These are phyloP conservation scores for Gossypium thurberi DNA, from an alignment of 345 rosid genomes.

Conservation along the genomic window DNA sequence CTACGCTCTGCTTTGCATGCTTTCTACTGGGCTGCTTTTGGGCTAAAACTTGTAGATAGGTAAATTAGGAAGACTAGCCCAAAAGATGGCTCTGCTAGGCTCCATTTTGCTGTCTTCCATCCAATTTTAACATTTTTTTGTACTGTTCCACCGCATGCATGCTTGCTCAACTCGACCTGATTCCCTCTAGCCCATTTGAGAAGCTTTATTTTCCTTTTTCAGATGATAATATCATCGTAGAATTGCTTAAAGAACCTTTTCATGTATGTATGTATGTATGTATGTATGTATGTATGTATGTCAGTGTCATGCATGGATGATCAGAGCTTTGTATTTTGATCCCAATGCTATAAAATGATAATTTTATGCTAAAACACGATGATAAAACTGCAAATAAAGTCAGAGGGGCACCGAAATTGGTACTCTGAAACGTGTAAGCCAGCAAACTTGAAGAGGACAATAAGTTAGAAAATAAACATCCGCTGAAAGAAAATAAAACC, in stretches of 20 bases:
- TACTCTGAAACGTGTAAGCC: no score
- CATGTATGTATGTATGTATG: background rate
- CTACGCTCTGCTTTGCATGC: no score
- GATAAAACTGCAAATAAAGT: no score
- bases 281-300: no score
- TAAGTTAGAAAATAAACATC: no score
- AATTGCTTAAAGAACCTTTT: background rate
- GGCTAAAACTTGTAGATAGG: background rate
- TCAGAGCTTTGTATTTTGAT: background rate
- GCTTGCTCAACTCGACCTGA: background rate
- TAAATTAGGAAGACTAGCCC: background rate
- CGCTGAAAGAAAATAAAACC: no score
- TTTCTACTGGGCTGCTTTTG: background rate
- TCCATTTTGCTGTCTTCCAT: no score
- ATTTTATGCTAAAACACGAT: no score
- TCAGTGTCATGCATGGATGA: background rate
- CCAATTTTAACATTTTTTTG: no score
- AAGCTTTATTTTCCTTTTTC: background rate
- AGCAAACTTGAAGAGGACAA: no score
- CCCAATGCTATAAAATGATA: background rate
- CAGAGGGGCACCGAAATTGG: no score
- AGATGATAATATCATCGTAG: background rate
- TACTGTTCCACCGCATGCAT: no score
- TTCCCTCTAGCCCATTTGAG: background rate
- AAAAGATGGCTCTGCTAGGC: background rate